These are phyloP conservation scores for Neurospora sp. DNA, from an alignment of 495 filamentous ascomycete genomes.

Conservation along the genomic window DNA sequence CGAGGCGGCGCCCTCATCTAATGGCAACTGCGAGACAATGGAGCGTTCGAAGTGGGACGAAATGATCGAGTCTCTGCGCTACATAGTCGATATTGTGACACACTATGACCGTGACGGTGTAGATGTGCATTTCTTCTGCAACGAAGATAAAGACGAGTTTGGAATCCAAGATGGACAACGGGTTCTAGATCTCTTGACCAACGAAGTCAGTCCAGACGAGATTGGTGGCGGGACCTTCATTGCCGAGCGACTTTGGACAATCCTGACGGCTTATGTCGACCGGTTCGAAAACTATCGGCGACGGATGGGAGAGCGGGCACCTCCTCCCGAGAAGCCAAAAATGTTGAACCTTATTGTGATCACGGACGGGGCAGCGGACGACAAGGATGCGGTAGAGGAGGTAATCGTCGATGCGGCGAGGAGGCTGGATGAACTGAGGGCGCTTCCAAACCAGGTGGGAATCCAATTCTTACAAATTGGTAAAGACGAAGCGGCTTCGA, in stretches of 20 bases:
- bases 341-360: constrained; percentile 81
- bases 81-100: constrained; percentile 69
- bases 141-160: constrained; percentile 24
- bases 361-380: constrained; percentile 69
- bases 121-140: constrained; percentile 78
- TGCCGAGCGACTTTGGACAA: constrained; percentile 50
- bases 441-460: constrained; percentile 67
- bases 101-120: constrained; percentile 67
- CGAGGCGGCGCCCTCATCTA: background rate
- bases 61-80: constrained; percentile 53
- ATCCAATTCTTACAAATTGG: constrained; percentile 89
- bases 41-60: constrained; percentile 51
- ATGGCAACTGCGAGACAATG: background rate
- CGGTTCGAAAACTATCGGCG: constrained; percentile 9
- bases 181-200: constrained; percentile 55
- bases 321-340: constrained; percentile 37
- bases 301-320: constrained; percentile 3
- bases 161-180: constrained; percentile 43
- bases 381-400: constrained; percentile 50
- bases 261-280: constrained; percentile 52
- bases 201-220: constrained; percentile 38
- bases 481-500: constrained; percentile 45
- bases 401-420: constrained; percentile 54
- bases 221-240: constrained; percentile 52
- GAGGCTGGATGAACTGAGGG: constrained; percentile 57